Conservation (phyloP, 2,329 filamentous ascomycete species). For the Trichoderma polysporum region DNA sequence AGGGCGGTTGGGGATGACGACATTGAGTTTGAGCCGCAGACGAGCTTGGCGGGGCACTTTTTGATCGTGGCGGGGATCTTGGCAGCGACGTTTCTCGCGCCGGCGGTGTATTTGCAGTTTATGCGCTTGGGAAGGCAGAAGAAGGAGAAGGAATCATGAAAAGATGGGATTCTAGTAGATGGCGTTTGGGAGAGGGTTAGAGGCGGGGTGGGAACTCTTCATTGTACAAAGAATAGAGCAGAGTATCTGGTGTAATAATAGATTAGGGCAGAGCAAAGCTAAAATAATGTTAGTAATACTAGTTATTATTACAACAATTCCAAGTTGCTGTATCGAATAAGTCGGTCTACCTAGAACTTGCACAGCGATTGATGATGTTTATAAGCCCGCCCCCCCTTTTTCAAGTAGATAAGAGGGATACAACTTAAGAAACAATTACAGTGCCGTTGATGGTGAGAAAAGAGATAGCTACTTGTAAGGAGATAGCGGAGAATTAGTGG, state of each 20-base stretch:
- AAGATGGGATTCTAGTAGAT: neutral
- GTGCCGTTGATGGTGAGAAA: neutral
- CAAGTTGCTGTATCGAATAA: too few species aligned
- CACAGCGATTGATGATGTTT: too few species aligned
- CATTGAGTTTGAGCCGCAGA: constrained; percentile 43
- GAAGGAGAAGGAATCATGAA: constrained; percentile 25
- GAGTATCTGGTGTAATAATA: neutral
- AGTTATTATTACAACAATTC: too few species aligned
- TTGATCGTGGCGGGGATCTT: constrained; percentile 51
- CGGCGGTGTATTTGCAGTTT: constrained; percentile 42
- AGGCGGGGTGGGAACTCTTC: neutral
- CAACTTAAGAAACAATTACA: neutral
- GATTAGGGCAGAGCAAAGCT: neutral
- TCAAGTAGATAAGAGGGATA: neutral
- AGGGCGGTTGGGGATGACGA: constrained; percentile 42
- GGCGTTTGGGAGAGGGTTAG: neutral
- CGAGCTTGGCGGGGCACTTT: constrained; percentile 46
- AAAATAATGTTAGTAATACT: too few species aligned
- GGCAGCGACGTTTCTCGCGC: constrained; percentile 46
- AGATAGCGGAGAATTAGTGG: neutral
- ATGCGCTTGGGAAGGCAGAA: constrained; percentile 36
- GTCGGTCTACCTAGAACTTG: too few species aligned
- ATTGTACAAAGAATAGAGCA: neutral
- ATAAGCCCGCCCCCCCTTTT: neutral
- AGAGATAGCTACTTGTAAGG: neutral